Evolutionary conservation across 192 early-diverging fungal species (phyloP), one percentile per base, ranked within the genome.

Genomic region (Backusella sp.): DNA sequence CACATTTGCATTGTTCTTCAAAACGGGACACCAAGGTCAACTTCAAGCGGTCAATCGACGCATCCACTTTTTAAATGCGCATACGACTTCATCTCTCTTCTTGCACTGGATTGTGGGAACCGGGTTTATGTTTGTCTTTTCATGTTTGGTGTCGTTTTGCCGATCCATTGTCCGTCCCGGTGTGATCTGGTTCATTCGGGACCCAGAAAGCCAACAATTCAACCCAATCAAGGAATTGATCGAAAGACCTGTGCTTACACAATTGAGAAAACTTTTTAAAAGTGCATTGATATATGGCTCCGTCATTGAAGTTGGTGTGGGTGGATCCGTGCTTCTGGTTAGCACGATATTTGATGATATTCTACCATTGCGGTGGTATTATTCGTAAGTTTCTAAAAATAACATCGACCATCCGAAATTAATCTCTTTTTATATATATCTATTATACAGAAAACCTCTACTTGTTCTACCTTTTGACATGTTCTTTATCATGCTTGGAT

Each of bases 131-230:
- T 94, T 95, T 69, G 87, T 94, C 73, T 96, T 99, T 89, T 91
- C 96, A 1, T 79, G 88, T 8, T 92, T 96, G 73, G 90, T 99
- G 1, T 76, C 90, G 21, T 83, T 88, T 41, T 92, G 92, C 36
- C 90, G 96, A 34, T 87, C 91, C 37, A 87, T 96, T 19, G 88
- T 98, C 28, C 92, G 98, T 0, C 92, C 93, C 3, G 98, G 98
- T 15, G 94, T 97, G 34, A 88, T 98, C 85, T 99, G 98, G 98
- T 98, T 98, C 78, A 95, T 99, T 62, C 91, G 96, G 49, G 96
- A 98, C 75, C 96, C 96, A 2, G 95, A 94, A 66, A 96, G 98
- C 78, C 94, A 94, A 15, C 89, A 94, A 44, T 96, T 97, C 78
- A 90, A 96, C 76, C 94, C 96, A 6, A 93, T 99, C 80, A 90